Base-by-base conservation (phyloP, 1,284 basidiomycete genomes). In the Cutaneotrichosporon sp. region DNA sequence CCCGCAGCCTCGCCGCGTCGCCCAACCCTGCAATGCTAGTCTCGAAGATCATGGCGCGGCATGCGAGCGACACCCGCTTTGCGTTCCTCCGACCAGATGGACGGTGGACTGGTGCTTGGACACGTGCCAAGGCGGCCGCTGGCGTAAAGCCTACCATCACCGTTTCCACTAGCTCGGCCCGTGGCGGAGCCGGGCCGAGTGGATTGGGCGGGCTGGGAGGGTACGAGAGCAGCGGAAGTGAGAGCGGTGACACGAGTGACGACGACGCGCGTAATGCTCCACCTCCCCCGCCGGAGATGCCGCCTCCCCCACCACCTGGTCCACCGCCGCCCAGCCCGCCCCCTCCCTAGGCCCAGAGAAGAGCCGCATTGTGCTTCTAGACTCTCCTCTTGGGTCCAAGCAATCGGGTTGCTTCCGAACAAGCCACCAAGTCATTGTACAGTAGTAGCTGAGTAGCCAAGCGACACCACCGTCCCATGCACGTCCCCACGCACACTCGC, bases 11-110 rank as follows among this genome's bases (percentile, higher is more conserved):
- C 16, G 72, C 83, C 13, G 79, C 83, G 4, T 89, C 91, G 0
- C 85, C 87, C 4, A 91, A 93, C 69, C 83, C 89, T 6, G 84
- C 86, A 0, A 85, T 90, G 64, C 82, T 94, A 16, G 90, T 92
- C 76, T 87, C 91, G 83, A 85, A 90, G n/a, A 93, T 95, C 63
- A 80, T 94, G 5, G 87, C 91, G 6, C 91, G 94, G 68, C 86
- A 94, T 69, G 87, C 89, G 0, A 80, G 60, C 73, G 66, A 91
- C 87, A 73, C 81, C 71, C 69, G 85, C 1, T 93, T 95, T 71
- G 85, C 87, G 0, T 95, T 94, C 74, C 77, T 95, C 38, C 83
- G 86, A 4, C 22, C 56, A 8, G 60, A 46, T 20, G 91, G 90
- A 1, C 81, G 88, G 31, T 92, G 88, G 86, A 81, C 82, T 52